Conservation (phyloP, 2,329 filamentous ascomycete species). For the Colletotrichum viniferum region DNA sequence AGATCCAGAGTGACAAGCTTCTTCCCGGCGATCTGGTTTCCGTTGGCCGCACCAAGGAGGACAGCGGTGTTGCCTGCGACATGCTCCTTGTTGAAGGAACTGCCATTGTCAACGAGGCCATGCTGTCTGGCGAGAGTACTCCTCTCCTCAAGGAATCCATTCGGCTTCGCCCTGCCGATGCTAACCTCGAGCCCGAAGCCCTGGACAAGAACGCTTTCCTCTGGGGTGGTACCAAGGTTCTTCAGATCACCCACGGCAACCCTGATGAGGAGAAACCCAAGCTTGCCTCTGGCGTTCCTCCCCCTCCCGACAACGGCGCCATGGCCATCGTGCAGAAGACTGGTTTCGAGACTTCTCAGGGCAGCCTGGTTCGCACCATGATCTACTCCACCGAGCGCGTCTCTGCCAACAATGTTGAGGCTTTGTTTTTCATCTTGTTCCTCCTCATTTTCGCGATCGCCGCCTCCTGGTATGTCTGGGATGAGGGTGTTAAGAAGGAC, state of each 20-base stretch:
- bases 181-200: conserved; percentile 82
- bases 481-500: conserved; percentile 91
- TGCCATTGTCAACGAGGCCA: conserved; percentile 98
- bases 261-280: conserved; percentile 74
- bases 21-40: conserved; percentile 94
- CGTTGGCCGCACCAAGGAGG: conserved; percentile 92
- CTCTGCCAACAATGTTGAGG: conserved; percentile 97
- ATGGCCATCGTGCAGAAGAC: conserved; percentile 96
- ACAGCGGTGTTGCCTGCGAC: conserved; percentile 95
- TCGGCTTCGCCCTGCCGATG: conserved; percentile 84
- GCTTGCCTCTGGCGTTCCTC: conserved; percentile 75
- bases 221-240: conserved; percentile 95
- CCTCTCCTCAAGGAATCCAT: conserved; percentile 96
- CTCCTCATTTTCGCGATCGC: conserved; percentile 94
- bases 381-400: conserved; percentile 99
- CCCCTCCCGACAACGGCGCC: conserved; percentile 91
- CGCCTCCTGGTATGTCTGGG: conserved; percentile 99
- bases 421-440: conserved; percentile 97
- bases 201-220: conserved; percentile 97
- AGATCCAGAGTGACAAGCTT: conserved; percentile 88
- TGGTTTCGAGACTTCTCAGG: conserved; percentile 97
- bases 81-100: conserved; percentile 95
- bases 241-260: conserved; percentile 91
- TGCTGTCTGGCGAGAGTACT: conserved; percentile 98
- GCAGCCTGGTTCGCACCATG: conserved; percentile 97